Base-by-base conservation (phyloP, 2,329 filamentous ascomycete genomes). In the Trichoderma semiorbis region DNA sequence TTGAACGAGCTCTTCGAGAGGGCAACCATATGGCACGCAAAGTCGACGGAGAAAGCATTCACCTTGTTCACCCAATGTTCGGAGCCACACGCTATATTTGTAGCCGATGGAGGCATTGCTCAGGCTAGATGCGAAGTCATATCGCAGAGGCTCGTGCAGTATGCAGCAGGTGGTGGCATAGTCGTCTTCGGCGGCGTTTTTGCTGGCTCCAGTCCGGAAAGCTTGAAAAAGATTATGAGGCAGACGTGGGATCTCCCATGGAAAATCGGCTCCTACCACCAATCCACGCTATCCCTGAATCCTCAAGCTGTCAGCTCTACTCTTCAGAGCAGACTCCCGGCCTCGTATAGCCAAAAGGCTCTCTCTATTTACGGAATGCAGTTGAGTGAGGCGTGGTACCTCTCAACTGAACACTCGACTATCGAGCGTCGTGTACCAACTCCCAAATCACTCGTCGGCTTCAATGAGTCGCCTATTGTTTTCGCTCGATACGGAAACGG, bases 401-500 rank as follows among this genome's bases (percentile, higher is more conserved):
- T 72, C 36, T 71, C 68, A 18, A 73, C 43, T 1, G 64, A 72
- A 6, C 43, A 73, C 32, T 66, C 72, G 0, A 21, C 69, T 1
- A 11, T 72, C 14, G 65, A 75, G 64, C 67, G 66, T 5, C 28
- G 5, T 36, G 72, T 72, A 12, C 68, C 71, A n/a, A 14, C 50
- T 26, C 36, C 24, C 7, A 30, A 55, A 7, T 61, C 68, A 47
- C 11, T 65, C 12, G 21, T 43, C n/a, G 53, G 62, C 7, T 68
- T 60, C 21, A 28, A 30, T 21, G 74, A 78, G 67, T 72, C 75
- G 5, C 72, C 78, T n/a, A 73, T 78, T 18, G 74, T 73, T 57
- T 74, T 79, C 36, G 74, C 76, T 5, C 70, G 73, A 21, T 76
- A 78, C 66, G 78, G 77, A n/a, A 58, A 75, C 30, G 78, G 78